phyloP scores from a whole-genome alignment of 2,329 filamentous ascomycete genomes.

The Chaetomium globosum region DNA sequence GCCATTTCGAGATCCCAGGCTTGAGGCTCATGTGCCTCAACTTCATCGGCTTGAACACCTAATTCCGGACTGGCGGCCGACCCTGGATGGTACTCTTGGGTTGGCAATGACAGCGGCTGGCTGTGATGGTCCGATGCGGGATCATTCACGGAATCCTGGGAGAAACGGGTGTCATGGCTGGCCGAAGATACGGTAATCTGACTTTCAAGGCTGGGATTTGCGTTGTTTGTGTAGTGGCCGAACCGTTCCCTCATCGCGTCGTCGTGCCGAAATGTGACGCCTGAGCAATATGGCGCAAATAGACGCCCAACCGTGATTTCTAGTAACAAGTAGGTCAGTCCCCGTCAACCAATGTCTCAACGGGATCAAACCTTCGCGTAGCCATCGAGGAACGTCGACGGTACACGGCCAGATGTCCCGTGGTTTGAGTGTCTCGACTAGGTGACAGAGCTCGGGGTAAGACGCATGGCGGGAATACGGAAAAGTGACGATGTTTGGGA shows the following conservation, averaged over 20 bases:
- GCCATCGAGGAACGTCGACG: slow-evolving; percentile 65
- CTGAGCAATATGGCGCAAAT: slow-evolving; percentile 71
- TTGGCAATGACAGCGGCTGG: not conserved
- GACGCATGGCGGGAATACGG: slow-evolving; percentile 91
- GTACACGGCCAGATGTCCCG: slow-evolving; percentile 84
- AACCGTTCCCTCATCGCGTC: slow-evolving; percentile 52
- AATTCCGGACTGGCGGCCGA: not conserved
- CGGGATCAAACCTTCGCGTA: slow-evolving; percentile 47
- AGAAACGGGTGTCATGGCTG: slow-evolving; percentile 24
- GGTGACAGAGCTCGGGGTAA: slow-evolving; percentile 72
- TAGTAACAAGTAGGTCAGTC: slow-evolving; percentile 25
- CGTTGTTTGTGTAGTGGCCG: not conserved
- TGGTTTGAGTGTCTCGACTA: slow-evolving; percentile 70
- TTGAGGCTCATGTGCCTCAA: not conserved
- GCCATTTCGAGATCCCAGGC: not conserved
- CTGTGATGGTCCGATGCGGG: not conserved
- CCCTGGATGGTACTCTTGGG: not conserved
- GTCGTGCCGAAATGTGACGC: slow-evolving; percentile 66
- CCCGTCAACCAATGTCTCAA: not conserved
- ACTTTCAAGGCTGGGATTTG: slow-evolving; percentile 15
- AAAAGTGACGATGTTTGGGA: slow-evolving; percentile 60
- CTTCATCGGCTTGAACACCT: not conserved
- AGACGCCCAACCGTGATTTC: slow-evolving; percentile 65
- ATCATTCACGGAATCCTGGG: not conserved
- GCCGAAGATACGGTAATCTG: slow-evolving; percentile 29